Conservation (phyloP, 148 eudicot genomes). For the Fagopyrum homotropicum region DNA sequence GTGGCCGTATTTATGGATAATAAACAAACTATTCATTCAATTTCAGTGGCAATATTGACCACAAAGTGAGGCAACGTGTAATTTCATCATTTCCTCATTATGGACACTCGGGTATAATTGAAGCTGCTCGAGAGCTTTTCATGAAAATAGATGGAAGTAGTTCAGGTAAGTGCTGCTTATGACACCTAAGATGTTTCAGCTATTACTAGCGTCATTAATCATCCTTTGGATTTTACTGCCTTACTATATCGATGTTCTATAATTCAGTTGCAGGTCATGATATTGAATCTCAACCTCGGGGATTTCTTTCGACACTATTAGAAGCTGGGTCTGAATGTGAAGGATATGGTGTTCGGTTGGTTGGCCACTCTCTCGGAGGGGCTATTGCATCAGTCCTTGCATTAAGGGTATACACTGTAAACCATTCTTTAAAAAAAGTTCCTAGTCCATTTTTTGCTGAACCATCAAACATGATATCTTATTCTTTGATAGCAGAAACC, state of each 20-base stretch:
- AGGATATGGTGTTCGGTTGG: constrained; percentile 58
- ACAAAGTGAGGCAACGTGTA: constrained; percentile 27
- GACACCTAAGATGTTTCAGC: neutral
- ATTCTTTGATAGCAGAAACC: no score
- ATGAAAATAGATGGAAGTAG: constrained; percentile 56
- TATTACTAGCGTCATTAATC: neutral
- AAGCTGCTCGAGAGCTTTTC: constrained; percentile 71
- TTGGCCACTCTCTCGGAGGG: constrained; percentile 88
- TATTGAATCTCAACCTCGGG: constrained; percentile 35
- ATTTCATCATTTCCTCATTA: constrained; percentile 51
- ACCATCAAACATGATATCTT: no score
- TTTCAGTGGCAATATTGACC: constrained; percentile 38
- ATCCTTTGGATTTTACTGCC: neutral
- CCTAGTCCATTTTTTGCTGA: no score
- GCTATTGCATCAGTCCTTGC: constrained; percentile 70
- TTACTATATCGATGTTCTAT: neutral
- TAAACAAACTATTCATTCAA: neutral
- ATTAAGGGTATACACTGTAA: constrained; percentile 32
- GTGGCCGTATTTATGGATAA: neutral
- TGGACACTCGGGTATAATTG: constrained; percentile 72
- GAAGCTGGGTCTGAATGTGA: constrained; percentile 70
- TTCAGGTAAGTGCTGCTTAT: constrained; percentile 17
- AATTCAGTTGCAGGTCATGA: constrained; percentile 21
- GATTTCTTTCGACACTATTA: constrained; percentile 65
- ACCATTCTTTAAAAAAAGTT: no score